Conservation (phyloP, 2,329 filamentous ascomycete species). For the Zymoseptoria ardabiliae region DNA sequence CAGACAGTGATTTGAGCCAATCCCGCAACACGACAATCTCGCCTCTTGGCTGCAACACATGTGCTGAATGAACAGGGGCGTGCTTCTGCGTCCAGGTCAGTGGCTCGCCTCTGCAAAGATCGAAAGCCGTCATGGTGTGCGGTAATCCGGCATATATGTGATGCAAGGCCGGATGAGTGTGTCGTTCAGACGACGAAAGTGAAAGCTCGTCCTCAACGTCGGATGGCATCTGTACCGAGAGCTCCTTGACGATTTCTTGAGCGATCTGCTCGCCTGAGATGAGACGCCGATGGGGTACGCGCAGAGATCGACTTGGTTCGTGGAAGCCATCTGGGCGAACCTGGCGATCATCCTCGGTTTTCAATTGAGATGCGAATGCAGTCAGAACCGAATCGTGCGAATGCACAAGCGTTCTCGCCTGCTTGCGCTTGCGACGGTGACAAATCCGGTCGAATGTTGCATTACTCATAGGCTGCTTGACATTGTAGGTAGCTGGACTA, state of each 20-base stretch:
- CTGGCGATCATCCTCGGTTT: slow-evolving; percentile 14
- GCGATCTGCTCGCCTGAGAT: slow-evolving; percentile 35
- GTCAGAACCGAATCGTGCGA: slow-evolving; percentile 18
- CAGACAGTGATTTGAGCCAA: slow-evolving; percentile 71
- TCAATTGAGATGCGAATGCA: slow-evolving; percentile 13
- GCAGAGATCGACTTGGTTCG: slow-evolving; percentile 27
- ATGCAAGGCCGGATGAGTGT: slow-evolving; percentile 51
- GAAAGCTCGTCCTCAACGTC: slow-evolving; percentile 11
- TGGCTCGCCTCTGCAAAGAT: slow-evolving; percentile 67
- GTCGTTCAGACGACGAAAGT: slow-evolving; percentile 7
- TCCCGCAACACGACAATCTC: slow-evolving; percentile 66
- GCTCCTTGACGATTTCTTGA: slow-evolving; percentile 20
- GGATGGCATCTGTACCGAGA: slow-evolving; percentile 21
- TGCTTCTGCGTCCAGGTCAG: slow-evolving; percentile 79
- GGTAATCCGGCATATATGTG: slow-evolving; percentile 55
- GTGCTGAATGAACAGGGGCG: slow-evolving; percentile 58
- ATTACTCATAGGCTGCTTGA: background rate
- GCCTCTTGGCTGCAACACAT: slow-evolving; percentile 67
- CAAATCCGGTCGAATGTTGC: slow-evolving; percentile 1
- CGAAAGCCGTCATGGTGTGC: slow-evolving; percentile 66
- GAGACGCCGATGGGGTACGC: slow-evolving; percentile 25
- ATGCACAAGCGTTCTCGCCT: slow-evolving; percentile 19
- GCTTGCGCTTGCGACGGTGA: slow-evolving; percentile 33
- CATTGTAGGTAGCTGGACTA: slow-evolving; percentile 28
- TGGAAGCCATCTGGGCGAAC: slow-evolving; percentile 25